These are phyloP conservation scores for Sphagnum tenellum DNA, from an alignment of 225 moss, liverwort and hornwort genomes.

Conservation along the genomic window DNA sequence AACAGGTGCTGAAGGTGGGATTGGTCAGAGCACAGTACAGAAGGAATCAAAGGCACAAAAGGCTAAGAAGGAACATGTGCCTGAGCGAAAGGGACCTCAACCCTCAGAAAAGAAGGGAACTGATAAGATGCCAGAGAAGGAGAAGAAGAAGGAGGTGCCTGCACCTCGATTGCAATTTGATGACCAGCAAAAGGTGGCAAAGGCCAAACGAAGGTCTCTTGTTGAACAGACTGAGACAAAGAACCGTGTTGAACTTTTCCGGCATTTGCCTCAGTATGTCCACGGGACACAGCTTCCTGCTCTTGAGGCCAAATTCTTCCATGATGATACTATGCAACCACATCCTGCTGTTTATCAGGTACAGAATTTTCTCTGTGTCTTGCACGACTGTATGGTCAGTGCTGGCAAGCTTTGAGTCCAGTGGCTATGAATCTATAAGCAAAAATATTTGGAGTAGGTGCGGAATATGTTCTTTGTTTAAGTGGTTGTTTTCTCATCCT, in stretches of 20 bases:
- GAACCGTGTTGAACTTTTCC: conserved; percentile 91
- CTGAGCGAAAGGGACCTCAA: conserved; percentile 33
- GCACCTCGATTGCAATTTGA: conserved; percentile 87
- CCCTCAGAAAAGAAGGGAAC: conserved; percentile 31
- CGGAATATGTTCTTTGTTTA: no score
- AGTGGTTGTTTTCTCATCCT: no score
- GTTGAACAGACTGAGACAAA: conserved; percentile 94
- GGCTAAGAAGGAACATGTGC: conserved; percentile 34
- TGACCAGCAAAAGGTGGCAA: conserved; percentile 77
- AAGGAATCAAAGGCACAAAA: conserved; percentile 31
- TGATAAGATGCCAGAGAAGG: conserved; percentile 67
- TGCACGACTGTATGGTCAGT: no score
- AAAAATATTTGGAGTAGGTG: no score
- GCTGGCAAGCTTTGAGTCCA: no score
- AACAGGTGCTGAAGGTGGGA: conserved; percentile 17
- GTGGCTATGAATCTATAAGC: no score
- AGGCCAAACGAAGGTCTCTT: conserved; percentile 66
- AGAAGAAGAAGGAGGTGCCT: conserved; percentile 83
- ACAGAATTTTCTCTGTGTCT: background rate
- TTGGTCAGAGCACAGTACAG: conserved; percentile 3
- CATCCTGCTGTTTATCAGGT: conserved; percentile 93
- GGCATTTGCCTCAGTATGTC: conserved; percentile 90
- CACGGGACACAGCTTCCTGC: conserved; percentile 80
- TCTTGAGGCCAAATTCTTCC: conserved; percentile 83
- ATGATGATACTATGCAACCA: conserved; percentile 65